These are phyloP conservation scores for Colletotrichum aenigma DNA, from an alignment of 2,329 filamentous ascomycete genomes.

Conservation along the genomic window DNA sequence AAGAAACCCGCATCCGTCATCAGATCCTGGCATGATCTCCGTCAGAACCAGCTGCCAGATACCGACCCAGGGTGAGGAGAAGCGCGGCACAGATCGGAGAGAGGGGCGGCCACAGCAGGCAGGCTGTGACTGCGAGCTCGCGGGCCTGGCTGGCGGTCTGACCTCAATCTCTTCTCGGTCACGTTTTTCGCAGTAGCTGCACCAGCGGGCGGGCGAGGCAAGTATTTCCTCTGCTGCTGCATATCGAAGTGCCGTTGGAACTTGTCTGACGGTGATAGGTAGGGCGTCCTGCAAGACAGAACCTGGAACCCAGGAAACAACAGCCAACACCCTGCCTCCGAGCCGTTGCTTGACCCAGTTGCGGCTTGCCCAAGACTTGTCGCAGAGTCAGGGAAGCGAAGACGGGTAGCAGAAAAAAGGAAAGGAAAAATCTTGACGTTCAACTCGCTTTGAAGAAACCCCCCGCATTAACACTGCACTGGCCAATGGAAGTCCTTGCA, in stretches of 20 bases:
- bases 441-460: background rate
- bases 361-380: background rate
- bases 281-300: background rate
- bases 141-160: background rate
- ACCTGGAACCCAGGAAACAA: background rate
- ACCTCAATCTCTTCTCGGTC: background rate
- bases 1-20: conserved; percentile 14
- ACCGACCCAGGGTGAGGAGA: conserved; percentile 10
- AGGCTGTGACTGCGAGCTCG: background rate
- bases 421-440: background rate
- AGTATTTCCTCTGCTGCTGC: background rate
- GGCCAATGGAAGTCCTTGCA: conserved; percentile 3
- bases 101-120: background rate
- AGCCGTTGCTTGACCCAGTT: background rate
- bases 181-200: background rate
- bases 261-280: background rate
- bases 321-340: background rate
- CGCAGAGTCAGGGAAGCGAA: background rate
- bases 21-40: conserved; percentile 21
- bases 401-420: background rate
- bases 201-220: background rate
- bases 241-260: background rate
- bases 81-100: conserved; percentile 16
- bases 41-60: conserved; percentile 11
- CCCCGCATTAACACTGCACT: background rate